Percentiles rank a stretch among this genome's conserved stretches.
Conservation (phyloP, 1,139 yeast genomes). For the Kluyveromyces marxianus region DNA sequence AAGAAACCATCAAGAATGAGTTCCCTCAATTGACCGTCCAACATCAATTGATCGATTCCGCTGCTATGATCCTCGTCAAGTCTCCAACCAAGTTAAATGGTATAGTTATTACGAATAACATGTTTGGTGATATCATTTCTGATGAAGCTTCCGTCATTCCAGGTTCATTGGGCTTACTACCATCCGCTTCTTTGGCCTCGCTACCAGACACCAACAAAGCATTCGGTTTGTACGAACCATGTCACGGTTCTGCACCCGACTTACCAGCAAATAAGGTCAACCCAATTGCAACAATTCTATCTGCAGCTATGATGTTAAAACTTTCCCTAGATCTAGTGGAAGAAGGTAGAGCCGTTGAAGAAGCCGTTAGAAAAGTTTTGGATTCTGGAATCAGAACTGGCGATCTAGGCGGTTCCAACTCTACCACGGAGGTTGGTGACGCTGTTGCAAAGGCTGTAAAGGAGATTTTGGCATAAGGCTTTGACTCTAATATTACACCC, state of each 20-base stretch:
- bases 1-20: slow-evolving; percentile 72
- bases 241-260: slow-evolving; percentile 98
- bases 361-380: slow-evolving; percentile 76
- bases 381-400: slow-evolving; percentile 85
- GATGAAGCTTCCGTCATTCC: slow-evolving; percentile 98
- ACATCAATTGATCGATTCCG: slow-evolving; percentile 95
- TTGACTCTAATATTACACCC: background rate
- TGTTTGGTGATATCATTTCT: slow-evolving; percentile 97
- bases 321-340: slow-evolving; percentile 72
- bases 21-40: slow-evolving; percentile 81
- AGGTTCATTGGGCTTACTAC: slow-evolving; percentile 90
- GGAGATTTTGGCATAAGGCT: slow-evolving; percentile 33
- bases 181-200: slow-evolving; percentile 93
- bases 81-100: slow-evolving; percentile 88
- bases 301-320: slow-evolving; percentile 96
- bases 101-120: slow-evolving; percentile 82
- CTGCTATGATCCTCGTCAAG: slow-evolving; percentile 94
- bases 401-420: slow-evolving; percentile 73
- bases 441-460: slow-evolving; percentile 73
- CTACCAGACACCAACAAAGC: slow-evolving; percentile 91
- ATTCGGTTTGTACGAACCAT: slow-evolving; percentile 94
- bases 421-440: slow-evolving; percentile 88
- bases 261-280: slow-evolving; percentile 80
- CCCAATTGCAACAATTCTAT: slow-evolving; percentile 89
- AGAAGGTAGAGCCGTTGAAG: slow-evolving; percentile 85